These are phyloP conservation scores for Mortierella alpina DNA, from an alignment of 192 early-diverging fungal species.

Conservation along the genomic window DNA sequence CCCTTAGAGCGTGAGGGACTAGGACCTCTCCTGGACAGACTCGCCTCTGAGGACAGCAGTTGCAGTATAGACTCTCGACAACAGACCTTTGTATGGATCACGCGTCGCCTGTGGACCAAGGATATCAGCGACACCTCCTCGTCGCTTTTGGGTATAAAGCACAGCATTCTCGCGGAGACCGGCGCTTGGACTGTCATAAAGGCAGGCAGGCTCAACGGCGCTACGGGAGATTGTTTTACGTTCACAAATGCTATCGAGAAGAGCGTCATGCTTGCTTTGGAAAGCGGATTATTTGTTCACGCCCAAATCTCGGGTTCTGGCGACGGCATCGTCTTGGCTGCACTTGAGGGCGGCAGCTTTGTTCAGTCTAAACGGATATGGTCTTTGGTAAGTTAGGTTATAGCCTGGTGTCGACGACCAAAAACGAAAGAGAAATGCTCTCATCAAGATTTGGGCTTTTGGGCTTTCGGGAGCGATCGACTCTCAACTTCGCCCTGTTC, in stretches of 20 bases:
- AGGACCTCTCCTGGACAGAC: constrained; percentile 6
- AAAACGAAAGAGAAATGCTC: not conserved
- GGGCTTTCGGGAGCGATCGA: constrained; percentile 2
- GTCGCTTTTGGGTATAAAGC: too few relatives aligned
- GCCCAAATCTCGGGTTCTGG: not conserved
- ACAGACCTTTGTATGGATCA: constrained; percentile 33
- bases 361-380: constrained; percentile 15
- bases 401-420: not conserved
- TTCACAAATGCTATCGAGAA: not conserved
- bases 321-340: not conserved
- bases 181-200: too few relatives aligned
- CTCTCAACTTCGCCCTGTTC: not conserved
- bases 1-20: not conserved
- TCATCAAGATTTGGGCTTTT: constrained; percentile 6
- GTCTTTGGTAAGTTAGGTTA: constrained; percentile 12
- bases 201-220: not conserved
- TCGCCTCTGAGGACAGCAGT: not conserved
- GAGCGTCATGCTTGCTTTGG: constrained; percentile 6
- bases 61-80: constrained; percentile 13
- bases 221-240: not conserved
- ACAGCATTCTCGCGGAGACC: too few relatives aligned
- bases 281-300: constrained; percentile 19
- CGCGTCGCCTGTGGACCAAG: too few relatives aligned
- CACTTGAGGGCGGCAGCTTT: not conserved
- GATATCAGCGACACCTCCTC: too few relatives aligned